These are phyloP conservation scores for Aspergillus chevalieri DNA, from an alignment of 2,329 filamentous ascomycete genomes.

Conservation along the genomic window DNA sequence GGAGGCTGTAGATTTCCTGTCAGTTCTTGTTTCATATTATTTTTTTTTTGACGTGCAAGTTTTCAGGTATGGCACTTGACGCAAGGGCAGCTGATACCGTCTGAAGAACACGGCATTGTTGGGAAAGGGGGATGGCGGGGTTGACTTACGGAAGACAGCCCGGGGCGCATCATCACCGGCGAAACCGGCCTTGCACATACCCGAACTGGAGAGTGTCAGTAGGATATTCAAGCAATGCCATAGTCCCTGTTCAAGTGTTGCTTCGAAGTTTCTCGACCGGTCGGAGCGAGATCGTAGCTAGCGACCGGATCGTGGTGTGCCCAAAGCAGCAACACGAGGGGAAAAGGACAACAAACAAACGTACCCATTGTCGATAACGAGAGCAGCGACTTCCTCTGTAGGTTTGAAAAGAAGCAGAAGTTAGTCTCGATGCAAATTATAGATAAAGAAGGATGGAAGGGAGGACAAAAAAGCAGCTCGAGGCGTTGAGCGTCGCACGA, in stretches of 20 bases:
- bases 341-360: constrained; percentile 40
- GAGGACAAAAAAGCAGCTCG: constrained; percentile 8
- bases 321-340: constrained; percentile 15
- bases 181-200: constrained; percentile 99
- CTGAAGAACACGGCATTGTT: constrained; percentile 11
- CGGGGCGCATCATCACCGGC: constrained; percentile 99
- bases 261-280: background rate
- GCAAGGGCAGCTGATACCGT: constrained; percentile 24
- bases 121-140: constrained; percentile 23
- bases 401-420: constrained; percentile 25
- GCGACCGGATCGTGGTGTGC: constrained; percentile 2
- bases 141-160: constrained; percentile 98
- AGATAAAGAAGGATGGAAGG: constrained; percentile 8
- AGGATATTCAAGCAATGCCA: background rate
- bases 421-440: constrained; percentile 26
- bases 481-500: constrained; percentile 11
- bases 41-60: background rate
- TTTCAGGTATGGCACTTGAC: constrained; percentile 7
- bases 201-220: constrained; percentile 63
- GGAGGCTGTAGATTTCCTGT: constrained; percentile 60
- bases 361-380: constrained; percentile 99
- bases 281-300: background rate
- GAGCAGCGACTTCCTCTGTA: constrained; percentile 98
- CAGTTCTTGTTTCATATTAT: constrained; percentile 11
- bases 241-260: too few species aligned